These are phyloP conservation scores for Kwoniella europaea DNA, from an alignment of 768 basidiomycete species.

Conservation along the genomic window DNA sequence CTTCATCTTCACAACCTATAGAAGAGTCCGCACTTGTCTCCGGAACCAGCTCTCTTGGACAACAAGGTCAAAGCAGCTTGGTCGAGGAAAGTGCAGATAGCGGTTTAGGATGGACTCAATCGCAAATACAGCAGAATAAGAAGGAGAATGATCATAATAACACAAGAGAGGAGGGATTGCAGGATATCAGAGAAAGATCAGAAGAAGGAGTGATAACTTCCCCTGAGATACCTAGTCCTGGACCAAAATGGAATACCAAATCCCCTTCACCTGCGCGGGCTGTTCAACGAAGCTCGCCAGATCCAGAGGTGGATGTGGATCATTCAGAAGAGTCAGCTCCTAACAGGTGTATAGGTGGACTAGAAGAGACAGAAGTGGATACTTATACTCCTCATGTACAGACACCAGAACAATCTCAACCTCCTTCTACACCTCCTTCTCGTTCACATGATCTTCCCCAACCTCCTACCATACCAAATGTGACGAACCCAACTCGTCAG, in stretches of 20 bases:
- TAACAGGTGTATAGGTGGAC: background rate
- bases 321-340: constrained; percentile 10
- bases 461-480: constrained; percentile 1
- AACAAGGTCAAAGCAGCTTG: constrained; percentile 3
- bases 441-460: background rate
- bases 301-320: constrained; percentile 4
- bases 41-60: background rate
- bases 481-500: background rate
- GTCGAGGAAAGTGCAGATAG: constrained; percentile 22
- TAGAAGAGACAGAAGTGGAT: constrained; percentile 25
- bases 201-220: constrained; percentile 17
- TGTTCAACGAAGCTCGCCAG: background rate
- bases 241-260: background rate
- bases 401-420: constrained; percentile 14
- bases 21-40: background rate
- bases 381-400: constrained; percentile 4
- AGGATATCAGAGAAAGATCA: background rate
- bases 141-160: background rate
- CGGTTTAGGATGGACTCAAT: constrained; percentile 17
- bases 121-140: constrained; percentile 17
- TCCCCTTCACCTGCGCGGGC: background rate
- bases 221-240: background rate
- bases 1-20: background rate
- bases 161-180: background rate
- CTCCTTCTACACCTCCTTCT: background rate